phyloP scores from a whole-genome alignment of 2,329 filamentous ascomycete genomes.

The Fusarium domesticum region DNA sequence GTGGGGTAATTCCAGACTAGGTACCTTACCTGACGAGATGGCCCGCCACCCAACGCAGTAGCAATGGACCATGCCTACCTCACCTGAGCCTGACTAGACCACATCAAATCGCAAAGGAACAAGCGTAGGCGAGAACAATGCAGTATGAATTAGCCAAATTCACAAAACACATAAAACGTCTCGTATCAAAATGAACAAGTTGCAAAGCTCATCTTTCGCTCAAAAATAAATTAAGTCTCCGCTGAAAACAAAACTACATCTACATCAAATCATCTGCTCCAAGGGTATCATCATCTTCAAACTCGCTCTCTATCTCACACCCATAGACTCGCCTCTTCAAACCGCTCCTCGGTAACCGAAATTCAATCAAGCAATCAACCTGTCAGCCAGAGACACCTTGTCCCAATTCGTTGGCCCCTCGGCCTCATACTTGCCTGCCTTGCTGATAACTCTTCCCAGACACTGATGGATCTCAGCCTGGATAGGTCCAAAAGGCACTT shows the following conservation, averaged over 20 bases:
- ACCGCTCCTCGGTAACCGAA: background rate
- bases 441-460: slow-evolving; percentile 80
- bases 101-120: background rate
- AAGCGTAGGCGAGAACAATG: too few species aligned
- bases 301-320: slow-evolving; percentile 3
- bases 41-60: too few species aligned
- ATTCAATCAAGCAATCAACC: slow-evolving; percentile 25
- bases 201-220: too few species aligned
- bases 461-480: slow-evolving; percentile 85
- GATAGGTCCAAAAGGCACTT: slow-evolving; percentile 80
- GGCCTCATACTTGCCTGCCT: slow-evolving; percentile 69
- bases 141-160: too few species aligned
- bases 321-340: background rate
- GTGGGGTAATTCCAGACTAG: slow-evolving; percentile 10
- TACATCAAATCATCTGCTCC: slow-evolving; percentile 5
- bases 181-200: too few species aligned
- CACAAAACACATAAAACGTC: too few species aligned
- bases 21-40: background rate
- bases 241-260: too few species aligned
- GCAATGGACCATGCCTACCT: background rate
- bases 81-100: background rate
- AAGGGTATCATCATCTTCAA: slow-evolving; percentile 27
- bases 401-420: slow-evolving; percentile 54
- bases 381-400: slow-evolving; percentile 33
- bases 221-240: too few species aligned